phyloP scores from a whole-genome alignment of 2,329 filamentous ascomycete genomes.

The Trichoderma sp. region DNA sequence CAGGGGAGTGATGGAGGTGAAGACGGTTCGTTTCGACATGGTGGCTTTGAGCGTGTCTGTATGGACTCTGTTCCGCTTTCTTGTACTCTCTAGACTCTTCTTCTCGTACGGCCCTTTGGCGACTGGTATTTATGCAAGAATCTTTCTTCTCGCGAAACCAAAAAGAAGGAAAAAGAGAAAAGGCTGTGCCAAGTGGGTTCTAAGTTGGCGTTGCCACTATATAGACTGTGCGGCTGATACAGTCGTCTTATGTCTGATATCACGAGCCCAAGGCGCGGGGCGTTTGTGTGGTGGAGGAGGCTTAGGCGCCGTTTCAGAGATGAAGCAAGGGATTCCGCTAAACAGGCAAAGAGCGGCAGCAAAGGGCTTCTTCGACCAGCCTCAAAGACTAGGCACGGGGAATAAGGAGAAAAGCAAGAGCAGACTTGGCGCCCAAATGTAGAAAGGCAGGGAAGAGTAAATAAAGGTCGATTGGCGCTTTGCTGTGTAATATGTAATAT shows the following conservation, averaged over 20 bases:
- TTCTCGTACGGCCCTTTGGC: background rate
- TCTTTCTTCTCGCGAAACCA: background rate
- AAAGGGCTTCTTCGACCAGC: background rate
- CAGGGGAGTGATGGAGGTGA: constrained; percentile 78
- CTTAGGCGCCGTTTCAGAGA: constrained; percentile 18
- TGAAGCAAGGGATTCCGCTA: constrained; percentile 20
- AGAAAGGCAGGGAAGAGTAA: background rate
- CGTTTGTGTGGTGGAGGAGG: background rate
- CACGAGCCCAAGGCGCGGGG: constrained; percentile 16
- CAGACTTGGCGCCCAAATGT: background rate
- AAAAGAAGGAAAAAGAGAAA: background rate
- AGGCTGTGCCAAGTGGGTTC: background rate
- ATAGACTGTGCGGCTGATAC: constrained; percentile 3
- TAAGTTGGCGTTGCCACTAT: background rate
- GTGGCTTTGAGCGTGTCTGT: constrained; percentile 29
- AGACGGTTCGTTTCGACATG: constrained; percentile 71
- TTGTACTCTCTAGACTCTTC: background rate
- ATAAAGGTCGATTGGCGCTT: background rate
- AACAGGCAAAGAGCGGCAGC: constrained; percentile 4
- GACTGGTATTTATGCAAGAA: background rate
- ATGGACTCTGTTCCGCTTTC: background rate
- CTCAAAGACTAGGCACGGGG: background rate
- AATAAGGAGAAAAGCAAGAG: background rate
- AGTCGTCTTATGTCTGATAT: constrained; percentile 18
- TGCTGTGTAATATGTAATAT: background rate